These are phyloP conservation scores for Coleophoma cylindrospora DNA, from an alignment of 2,329 filamentous ascomycete genomes.

Conservation along the genomic window DNA sequence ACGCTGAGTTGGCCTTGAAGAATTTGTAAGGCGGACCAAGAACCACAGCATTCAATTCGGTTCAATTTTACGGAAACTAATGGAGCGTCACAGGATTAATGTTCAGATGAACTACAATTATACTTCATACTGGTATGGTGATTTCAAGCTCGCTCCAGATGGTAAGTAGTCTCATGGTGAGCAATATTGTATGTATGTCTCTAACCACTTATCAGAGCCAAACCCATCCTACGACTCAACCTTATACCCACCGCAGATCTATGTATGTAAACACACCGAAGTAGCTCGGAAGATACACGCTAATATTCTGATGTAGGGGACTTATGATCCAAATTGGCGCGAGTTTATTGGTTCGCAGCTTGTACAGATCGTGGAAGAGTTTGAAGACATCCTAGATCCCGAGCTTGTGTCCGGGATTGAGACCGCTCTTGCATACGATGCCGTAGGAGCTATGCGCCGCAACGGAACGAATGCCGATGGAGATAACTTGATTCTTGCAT, in stretches of 20 bases:
- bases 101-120: conserved; percentile 31
- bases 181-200: neutral
- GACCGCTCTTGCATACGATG: conserved; percentile 45
- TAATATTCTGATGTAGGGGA: conserved; percentile 29
- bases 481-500: conserved; percentile 25
- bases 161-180: conserved; percentile 1
- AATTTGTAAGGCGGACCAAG: conserved; percentile 37
- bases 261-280: conserved; percentile 16
- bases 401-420: conserved; percentile 39
- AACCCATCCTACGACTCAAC: conserved; percentile 28
- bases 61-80: conserved; percentile 39
- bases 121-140: conserved; percentile 35
- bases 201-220: conserved; percentile 19
- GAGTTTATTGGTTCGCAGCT: conserved; percentile 56
- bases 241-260: conserved; percentile 29
- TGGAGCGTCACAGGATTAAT: conserved; percentile 7
- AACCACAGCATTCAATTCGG: too few relatives aligned
- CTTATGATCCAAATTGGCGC: conserved; percentile 61
- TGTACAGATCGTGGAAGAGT: conserved; percentile 54
- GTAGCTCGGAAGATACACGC: neutral
- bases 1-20: conserved; percentile 47
- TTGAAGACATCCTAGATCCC: conserved; percentile 36
- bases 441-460: conserved; percentile 54
- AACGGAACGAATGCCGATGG: conserved; percentile 48
- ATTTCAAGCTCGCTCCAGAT: conserved; percentile 35